Evolutionary conservation across 495 filamentous ascomycete species (phyloP).

Genomic region (Parachaetomium inaequale): DNA sequence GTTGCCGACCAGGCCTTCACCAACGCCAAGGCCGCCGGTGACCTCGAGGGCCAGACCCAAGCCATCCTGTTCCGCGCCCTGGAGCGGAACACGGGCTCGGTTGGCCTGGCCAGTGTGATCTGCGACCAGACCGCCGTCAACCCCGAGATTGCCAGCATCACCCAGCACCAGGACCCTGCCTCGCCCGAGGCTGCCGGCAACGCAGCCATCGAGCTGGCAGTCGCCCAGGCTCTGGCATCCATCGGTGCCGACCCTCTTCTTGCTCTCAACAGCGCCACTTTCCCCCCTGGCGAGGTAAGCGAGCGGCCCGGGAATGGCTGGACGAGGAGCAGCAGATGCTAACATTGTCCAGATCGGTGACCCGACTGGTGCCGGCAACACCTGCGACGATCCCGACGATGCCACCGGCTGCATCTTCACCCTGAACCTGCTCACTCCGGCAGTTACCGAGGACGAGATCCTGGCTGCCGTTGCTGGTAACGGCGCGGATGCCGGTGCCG

Average conservation of each 20-base stretch:
- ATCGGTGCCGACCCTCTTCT: conserved; percentile 57
- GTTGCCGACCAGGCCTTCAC: conserved; percentile 67
- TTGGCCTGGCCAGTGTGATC: conserved; percentile 51
- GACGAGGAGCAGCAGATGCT: background rate
- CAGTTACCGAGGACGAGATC: conserved; percentile 55
- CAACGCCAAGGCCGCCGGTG: conserved; percentile 60
- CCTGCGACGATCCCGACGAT: conserved; percentile 52
- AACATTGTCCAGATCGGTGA: conserved; percentile 45
- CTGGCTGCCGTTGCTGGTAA: conserved; percentile 45
- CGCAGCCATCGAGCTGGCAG: conserved; percentile 52
- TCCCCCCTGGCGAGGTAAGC: conserved; percentile 54
- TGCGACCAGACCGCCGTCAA: conserved; percentile 62
- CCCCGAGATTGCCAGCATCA: conserved; percentile 62
- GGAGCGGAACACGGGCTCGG: conserved; percentile 59
- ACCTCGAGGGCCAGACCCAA: conserved; percentile 53
- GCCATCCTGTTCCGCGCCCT: conserved; percentile 61
- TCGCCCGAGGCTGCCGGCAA: conserved; percentile 50
- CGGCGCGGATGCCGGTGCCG: conserved; percentile 24
- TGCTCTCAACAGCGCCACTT: conserved; percentile 55
- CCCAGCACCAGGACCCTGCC: conserved; percentile 64
- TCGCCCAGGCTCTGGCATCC: conserved; percentile 52
- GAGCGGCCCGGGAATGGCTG: conserved; percentile 4
- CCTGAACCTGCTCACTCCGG: conserved; percentile 55
- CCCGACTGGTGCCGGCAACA: conserved; percentile 54
- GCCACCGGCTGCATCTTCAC: conserved; percentile 59